These are phyloP conservation scores for Xerocomus spinulosus DNA, from an alignment of 768 basidiomycete species.

Conservation along the genomic window DNA sequence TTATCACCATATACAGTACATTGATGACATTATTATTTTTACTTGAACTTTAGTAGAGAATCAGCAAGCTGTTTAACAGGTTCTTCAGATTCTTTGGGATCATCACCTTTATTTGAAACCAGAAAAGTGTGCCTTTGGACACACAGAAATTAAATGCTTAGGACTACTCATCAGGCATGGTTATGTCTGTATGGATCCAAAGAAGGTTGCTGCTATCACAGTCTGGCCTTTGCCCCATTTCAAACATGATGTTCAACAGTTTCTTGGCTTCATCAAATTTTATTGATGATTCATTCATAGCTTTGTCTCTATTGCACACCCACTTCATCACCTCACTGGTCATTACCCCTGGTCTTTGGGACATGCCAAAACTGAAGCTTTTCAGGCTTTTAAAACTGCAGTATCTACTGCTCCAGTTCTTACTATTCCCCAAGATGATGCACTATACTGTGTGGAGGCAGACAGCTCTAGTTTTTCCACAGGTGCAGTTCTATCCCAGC, in stretches of 20 bases:
- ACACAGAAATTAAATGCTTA: neutral
- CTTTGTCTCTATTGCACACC: neutral
- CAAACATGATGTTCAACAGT: neutral
- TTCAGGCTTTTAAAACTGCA: too few relatives aligned
- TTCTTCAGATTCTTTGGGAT: neutral
- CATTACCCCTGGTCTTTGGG: too few relatives aligned
- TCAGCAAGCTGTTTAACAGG: neutral
- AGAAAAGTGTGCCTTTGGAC: neutral
- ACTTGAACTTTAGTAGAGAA: neutral
- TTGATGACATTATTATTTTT: neutral
- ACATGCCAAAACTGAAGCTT: too few relatives aligned
- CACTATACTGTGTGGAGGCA: too few relatives aligned
- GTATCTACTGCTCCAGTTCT: too few relatives aligned
- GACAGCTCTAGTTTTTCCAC: too few relatives aligned
- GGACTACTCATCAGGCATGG: neutral
- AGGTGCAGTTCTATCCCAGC: too few relatives aligned
- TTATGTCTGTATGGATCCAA: neutral
- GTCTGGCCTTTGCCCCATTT: too few relatives aligned
- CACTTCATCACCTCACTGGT: too few relatives aligned
- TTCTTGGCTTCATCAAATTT: neutral
- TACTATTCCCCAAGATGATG: too few relatives aligned
- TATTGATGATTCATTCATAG: neutral
- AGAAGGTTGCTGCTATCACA: neutral
- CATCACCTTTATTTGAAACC: neutral
- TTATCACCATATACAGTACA: neutral